These are phyloP conservation scores for Comarum palustre DNA, from an alignment of 306 rosid genomes.

Conservation along the genomic window DNA sequence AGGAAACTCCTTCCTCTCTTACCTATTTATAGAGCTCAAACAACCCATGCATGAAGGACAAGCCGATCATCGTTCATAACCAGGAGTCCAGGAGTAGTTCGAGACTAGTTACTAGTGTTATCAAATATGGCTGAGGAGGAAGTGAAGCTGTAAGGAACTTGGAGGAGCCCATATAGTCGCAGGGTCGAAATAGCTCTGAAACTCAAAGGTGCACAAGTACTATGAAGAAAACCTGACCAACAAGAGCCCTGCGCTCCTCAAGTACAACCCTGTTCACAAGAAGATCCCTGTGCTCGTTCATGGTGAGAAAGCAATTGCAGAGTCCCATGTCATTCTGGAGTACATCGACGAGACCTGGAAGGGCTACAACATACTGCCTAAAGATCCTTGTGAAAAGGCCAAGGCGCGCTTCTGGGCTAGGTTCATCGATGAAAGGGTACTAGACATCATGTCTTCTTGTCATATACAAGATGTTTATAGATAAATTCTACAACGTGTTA, in stretches of 20 bases:
- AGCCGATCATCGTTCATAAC: background rate
- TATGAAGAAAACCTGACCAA: slow-evolving; percentile 31
- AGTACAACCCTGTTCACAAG: slow-evolving; percentile 54
- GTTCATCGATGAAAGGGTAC: slow-evolving; percentile 58
- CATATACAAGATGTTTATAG: no score
- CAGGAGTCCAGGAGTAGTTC: background rate
- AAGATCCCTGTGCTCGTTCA: slow-evolving; percentile 53
- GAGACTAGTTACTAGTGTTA: background rate
- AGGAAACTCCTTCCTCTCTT: background rate
- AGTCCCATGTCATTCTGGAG: slow-evolving; percentile 54
- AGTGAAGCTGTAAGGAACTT: slow-evolving; percentile 34
- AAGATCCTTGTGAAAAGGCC: slow-evolving; percentile 43
- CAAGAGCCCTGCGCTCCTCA: slow-evolving; percentile 42
- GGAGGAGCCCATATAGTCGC: slow-evolving; percentile 42
- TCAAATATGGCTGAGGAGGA: slow-evolving; percentile 24
- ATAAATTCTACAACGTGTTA: no score
- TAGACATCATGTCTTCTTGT: background rate
- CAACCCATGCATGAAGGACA: background rate
- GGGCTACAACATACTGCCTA: slow-evolving; percentile 39
- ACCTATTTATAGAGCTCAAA: background rate
- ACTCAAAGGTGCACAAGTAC: slow-evolving; percentile 49
- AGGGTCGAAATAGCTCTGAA: slow-evolving; percentile 48
- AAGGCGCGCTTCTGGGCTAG: slow-evolving; percentile 63
- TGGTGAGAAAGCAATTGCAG: slow-evolving; percentile 41
- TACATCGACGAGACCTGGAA: slow-evolving; percentile 52